Evolutionary conservation across 495 filamentous ascomycete genomes (phyloP), one percentile per base, ranked within the genome.

Genomic region (Penicillium ochrochloron): DNA sequence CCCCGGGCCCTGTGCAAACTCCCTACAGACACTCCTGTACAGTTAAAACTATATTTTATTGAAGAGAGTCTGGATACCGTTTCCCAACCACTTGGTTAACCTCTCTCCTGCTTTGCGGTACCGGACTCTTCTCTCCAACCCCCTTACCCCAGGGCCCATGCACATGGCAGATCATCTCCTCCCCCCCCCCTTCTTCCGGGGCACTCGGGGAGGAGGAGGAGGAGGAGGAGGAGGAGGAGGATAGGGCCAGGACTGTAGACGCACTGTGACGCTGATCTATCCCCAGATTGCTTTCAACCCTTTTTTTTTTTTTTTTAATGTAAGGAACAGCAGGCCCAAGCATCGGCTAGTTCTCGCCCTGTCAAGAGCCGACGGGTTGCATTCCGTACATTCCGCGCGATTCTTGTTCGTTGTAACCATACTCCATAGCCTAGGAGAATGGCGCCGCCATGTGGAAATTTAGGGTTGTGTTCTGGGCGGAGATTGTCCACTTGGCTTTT

Each of bases 381-480:
- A 52, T 52, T 52, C 48, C 25, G 25, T 15, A 31, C 25, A 52
- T 52, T 52, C 48, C 48, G 27, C 7, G 25, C 48, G 12, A 31
- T 31, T 25, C 31, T 10, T 48, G 46, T 21, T 44, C 25, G 25
- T 27, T 27, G 25, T 27, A 27, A 27, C 25, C 25, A 27, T 27
- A 27, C 25, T 27, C 25, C n/a, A 5, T 14, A 25, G 25, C n/a
- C 1, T 7, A 52, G 48, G 48, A 31, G 6, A 33, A 33, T 33
- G 31, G 48, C 44, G 48, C 7, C 7, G 48, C 48, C 48, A 52
- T 52, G 48, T 52, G 48, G 48, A 31, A 31, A 52, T 31, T 52
- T 52, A 52, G 48, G 25, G 48, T 52, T 48, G 21, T 17, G 2
- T 5, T 27, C 29, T 52, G 25, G 25, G 25, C 27, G 25, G 14